phyloP scores from a whole-genome alignment of 1,139 yeast species.

The Sugiyamaella paludigena region DNA sequence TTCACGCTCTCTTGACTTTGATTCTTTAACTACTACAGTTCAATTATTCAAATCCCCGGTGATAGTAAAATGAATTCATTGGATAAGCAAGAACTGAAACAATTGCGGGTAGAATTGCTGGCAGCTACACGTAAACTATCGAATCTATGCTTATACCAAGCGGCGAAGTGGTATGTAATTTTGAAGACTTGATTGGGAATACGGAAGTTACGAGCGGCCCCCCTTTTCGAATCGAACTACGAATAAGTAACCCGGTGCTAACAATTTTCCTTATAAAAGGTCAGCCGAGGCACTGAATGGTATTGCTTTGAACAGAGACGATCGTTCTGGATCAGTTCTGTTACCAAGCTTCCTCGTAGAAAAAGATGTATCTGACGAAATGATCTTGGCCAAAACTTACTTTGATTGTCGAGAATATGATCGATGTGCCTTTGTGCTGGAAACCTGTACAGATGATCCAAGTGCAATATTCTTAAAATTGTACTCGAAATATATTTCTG shows the following conservation, averaged over 20 bases:
- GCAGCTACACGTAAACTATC: conserved; percentile 43
- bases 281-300: conserved; percentile 72
- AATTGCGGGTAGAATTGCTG: conserved; percentile 37
- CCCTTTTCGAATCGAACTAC: no score
- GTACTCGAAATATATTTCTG: conserved; percentile 67
- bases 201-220: not conserved
- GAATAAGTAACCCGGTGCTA: no score
- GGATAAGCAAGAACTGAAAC: not conserved
- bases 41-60: no score
- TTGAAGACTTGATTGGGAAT: not conserved
- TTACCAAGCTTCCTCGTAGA: not conserved
- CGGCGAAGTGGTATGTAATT: conserved; percentile 65
- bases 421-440: conserved; percentile 63
- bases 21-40: no score
- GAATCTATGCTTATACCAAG: conserved; percentile 57
- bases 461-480: conserved; percentile 62
- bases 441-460: conserved; percentile 44
- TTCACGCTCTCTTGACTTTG: no score
- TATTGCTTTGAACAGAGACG: conserved; percentile 30
- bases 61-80: conserved; percentile 1
- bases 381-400: conserved; percentile 64
- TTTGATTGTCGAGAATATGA: conserved; percentile 86
- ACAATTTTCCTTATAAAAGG: conserved; percentile 30
- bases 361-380: conserved; percentile 18
- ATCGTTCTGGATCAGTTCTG: conserved; percentile 16